Base-by-base conservation (phyloP, 129 eudicot genomes). In the Chrysanthemum lavandulifolium region DNA sequence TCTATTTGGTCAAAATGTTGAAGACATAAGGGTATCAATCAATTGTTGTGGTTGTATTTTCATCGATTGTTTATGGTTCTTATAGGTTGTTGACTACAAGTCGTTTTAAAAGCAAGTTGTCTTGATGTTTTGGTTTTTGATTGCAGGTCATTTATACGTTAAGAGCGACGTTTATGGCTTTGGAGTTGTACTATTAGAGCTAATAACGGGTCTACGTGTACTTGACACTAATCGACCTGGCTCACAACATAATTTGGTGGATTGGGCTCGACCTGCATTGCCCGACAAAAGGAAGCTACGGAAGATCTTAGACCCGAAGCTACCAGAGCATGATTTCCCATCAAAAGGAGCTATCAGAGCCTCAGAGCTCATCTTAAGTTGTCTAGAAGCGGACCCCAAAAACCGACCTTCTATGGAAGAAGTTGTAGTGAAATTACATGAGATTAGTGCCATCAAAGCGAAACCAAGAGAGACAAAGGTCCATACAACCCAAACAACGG, bases 151-250 rank as follows among this genome's bases (percentile, higher is more conserved):
- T 88, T 68, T 91, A 66, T 91, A 91, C 16, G 90, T 91, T 13
- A 91, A 73, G 71, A 91, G 97, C n/a, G 97, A 91, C 14, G 93
- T 91, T 1, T 91, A 88, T 13, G 91, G 97, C 9, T 91, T 91
- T 48, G 97, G 97, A 33, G 96, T 91, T 19, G 92, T 91, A 2
- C 16, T 91, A 58, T 73, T 91, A 18, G 97, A 91, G 63, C 73
- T 91, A 13, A 48, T 91, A 48, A 84, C 97, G 6, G 97, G 97
- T 45, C 78, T 74, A 4, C 82, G 88, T 4, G 97, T 89, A 13
- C 86, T 82, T 8, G 97, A 91, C 68, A 62, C 80, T 13, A 83
- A 86, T 52, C 58, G 97, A 73, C 93, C 97, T 53, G 54, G 52
- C 56, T 88, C 89, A 11, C 82, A 86, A 61, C 84, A 74, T 15